These are phyloP conservation scores for Lotus japonicus DNA, from an alignment of 306 rosid species.

Conservation along the genomic window DNA sequence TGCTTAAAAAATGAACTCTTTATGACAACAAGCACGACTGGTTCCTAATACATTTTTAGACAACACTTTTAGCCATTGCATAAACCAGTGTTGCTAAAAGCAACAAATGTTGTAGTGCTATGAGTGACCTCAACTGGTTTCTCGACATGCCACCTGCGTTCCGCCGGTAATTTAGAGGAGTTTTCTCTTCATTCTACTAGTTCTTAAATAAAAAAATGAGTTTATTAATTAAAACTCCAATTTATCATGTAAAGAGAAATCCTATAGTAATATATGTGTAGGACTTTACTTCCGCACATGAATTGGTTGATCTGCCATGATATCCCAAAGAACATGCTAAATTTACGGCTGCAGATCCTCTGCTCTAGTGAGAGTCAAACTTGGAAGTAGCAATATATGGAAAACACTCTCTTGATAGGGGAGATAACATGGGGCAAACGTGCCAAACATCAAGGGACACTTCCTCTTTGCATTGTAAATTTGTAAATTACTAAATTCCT, in stretches of 20 bases:
- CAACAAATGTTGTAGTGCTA: too few relatives aligned
- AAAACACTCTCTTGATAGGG: neutral
- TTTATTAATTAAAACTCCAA: too few relatives aligned
- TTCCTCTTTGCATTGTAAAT: constrained; percentile 1
- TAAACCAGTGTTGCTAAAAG: too few relatives aligned
- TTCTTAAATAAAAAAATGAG: too few relatives aligned
- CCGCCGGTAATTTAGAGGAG: too few relatives aligned
- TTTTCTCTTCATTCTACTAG: too few relatives aligned
- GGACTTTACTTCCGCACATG: neutral
- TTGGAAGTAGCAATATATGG: neutral
- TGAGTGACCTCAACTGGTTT: too few relatives aligned
- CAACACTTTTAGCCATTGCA: too few relatives aligned
- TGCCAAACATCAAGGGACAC: constrained; percentile 17
- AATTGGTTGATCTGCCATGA: constrained; percentile 19
- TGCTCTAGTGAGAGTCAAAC: constrained; percentile 8
- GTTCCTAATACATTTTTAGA: too few relatives aligned
- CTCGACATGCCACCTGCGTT: too few relatives aligned
- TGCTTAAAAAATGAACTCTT: too few relatives aligned
- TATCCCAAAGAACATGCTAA: constrained; percentile 18
- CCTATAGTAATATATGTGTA: neutral
- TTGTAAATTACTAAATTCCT: neutral
- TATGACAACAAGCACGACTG: too few relatives aligned
- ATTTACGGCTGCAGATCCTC: constrained; percentile 21
- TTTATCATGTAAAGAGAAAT: neutral
- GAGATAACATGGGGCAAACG: constrained; percentile 29